phyloP scores from a whole-genome alignment of 1,284 basidiomycete species.

The Puccinia hordei region DNA sequence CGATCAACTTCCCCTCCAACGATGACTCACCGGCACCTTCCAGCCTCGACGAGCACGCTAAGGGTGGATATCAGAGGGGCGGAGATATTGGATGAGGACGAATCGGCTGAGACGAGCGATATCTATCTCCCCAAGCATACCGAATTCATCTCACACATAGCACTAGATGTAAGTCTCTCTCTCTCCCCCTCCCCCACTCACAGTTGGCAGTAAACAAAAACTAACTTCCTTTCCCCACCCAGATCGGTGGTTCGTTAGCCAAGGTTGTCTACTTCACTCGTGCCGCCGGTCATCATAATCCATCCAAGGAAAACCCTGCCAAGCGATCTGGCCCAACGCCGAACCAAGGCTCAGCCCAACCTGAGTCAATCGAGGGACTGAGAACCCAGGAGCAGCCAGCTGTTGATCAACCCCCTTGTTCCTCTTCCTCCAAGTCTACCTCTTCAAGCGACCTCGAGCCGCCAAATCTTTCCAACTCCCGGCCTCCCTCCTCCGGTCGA shows the following conservation, averaged over 20 bases:
- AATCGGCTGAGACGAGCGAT: conserved; percentile 61
- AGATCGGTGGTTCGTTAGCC: conserved; percentile 96
- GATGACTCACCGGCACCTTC: conserved; percentile 29
- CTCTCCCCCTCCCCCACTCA: conserved; percentile 28
- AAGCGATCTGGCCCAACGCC: conserved; percentile 67
- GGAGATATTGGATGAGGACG: conserved; percentile 40
- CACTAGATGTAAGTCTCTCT: conserved; percentile 73
- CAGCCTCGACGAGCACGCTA: conserved; percentile 40
- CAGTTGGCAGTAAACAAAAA: background rate
- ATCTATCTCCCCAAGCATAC: conserved; percentile 95
- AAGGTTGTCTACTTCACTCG: conserved; percentile 99
- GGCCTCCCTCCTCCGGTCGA: conserved; percentile 53
- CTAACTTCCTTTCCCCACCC: conserved; percentile 23
- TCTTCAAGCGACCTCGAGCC: conserved; percentile 18
- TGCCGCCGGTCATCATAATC: conserved; percentile 61
- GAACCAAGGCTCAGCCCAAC: conserved; percentile 40
- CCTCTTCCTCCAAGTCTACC: conserved; percentile 23
- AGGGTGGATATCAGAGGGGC: conserved; percentile 42
- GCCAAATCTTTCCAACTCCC: conserved; percentile 39
- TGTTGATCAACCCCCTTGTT: conserved; percentile 48
- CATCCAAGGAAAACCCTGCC: conserved; percentile 65
- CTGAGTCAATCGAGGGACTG: conserved; percentile 35
- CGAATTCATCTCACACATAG: conserved; percentile 62
- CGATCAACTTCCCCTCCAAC: too few species aligned
- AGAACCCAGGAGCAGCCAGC: conserved; percentile 39